Evolutionary conservation across 2,329 filamentous ascomycete genomes (phyloP).

Genomic region (Trichoderma sp.): DNA sequence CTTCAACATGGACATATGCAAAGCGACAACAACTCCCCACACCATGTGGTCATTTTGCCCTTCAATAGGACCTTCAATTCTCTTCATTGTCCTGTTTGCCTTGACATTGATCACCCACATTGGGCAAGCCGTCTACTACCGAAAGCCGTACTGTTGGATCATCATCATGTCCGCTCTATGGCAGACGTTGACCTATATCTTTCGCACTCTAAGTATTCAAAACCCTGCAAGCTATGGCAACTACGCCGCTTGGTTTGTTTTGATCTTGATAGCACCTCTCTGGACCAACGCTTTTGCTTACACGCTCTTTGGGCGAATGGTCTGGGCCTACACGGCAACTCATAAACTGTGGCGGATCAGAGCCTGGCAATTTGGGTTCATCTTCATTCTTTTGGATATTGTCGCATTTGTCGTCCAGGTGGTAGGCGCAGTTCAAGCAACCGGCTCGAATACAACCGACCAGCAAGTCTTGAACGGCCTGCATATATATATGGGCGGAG

Average conservation of each 20-base stretch:
- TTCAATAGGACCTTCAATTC: neutral
- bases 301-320: neutral
- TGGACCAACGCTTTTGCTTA: slow-evolving; percentile 2
- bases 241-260: slow-evolving; percentile 1
- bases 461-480: neutral
- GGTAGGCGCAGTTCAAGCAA: neutral
- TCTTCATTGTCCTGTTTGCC: neutral
- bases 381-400: neutral
- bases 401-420: neutral
- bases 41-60: neutral
- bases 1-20: too few species aligned
- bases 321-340: neutral
- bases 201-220: neutral
- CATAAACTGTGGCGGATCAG: neutral
- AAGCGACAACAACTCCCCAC: neutral
- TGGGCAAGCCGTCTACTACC: neutral
- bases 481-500: neutral
- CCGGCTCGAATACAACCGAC: neutral
- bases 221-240: neutral
- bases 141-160: neutral
- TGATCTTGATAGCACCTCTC: neutral
- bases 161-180: slow-evolving; percentile 5
- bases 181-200: neutral
- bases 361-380: neutral
- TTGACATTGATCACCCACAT: neutral